Conservation (phyloP, 192 early-diverging fungal species). For the Coemansia sp. region DNA sequence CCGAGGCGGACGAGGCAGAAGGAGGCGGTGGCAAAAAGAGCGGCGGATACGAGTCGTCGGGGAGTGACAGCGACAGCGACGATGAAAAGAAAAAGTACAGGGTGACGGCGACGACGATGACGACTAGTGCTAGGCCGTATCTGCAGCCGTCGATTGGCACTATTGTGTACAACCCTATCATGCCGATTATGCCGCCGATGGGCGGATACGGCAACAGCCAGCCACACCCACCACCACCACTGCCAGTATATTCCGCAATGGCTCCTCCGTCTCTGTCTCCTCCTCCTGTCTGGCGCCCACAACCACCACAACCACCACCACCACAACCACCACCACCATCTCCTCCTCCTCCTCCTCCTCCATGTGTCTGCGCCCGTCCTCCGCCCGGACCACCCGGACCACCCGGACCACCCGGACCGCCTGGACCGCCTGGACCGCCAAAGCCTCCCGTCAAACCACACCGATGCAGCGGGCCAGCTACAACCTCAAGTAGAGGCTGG, state of each 20-base stretch:
- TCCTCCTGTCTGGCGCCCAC: too few relatives aligned
- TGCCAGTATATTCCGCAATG: not conserved
- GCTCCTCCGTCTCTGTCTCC: not conserved
- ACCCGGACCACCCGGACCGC: not conserved
- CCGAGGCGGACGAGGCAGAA: too few relatives aligned
- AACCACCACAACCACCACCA: too few relatives aligned
- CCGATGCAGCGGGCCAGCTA: too few relatives aligned
- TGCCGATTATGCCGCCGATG: not conserved
- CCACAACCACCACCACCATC: not conserved
- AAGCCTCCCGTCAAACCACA: not conserved
- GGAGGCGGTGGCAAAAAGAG: not conserved
- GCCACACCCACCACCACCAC: not conserved
- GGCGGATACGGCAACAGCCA: not conserved
- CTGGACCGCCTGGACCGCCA: not conserved
- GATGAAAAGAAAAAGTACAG: slow-evolving; percentile 1
- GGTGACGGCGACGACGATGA: not conserved
- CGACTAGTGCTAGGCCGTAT: too few relatives aligned
- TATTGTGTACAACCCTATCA: not conserved
- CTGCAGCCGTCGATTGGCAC: too few relatives aligned
- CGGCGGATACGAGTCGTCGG: slow-evolving; percentile 1
- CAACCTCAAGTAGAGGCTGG: too few relatives aligned
- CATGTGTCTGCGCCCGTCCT: not conserved
- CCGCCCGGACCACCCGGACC: not conserved
- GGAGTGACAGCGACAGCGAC: slow-evolving; percentile 20
- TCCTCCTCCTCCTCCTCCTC: not conserved